Conservation (phyloP, 768 basidiomycete species). For the Leucosporidium yakuticum region DNA sequence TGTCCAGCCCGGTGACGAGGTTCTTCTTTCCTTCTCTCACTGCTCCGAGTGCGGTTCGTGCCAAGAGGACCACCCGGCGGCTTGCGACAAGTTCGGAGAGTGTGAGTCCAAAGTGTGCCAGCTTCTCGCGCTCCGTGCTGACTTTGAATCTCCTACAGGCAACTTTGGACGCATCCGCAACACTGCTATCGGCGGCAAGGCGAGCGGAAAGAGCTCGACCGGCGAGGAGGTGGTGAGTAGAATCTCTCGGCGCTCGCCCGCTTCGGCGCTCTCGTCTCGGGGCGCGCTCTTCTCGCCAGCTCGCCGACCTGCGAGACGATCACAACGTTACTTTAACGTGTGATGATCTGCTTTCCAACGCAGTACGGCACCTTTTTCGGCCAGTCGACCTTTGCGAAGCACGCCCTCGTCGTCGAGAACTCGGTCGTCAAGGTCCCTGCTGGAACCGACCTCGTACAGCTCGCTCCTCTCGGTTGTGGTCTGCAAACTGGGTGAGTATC, state of each 20-base stretch:
- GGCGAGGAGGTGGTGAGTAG: slow-evolving; percentile 20
- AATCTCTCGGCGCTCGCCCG: neutral
- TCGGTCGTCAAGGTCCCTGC: slow-evolving; percentile 30
- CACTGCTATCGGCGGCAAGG: neutral
- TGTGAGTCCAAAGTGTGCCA: neutral
- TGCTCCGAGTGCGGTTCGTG: slow-evolving; percentile 28
- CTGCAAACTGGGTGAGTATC: slow-evolving; percentile 26
- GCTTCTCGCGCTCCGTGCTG: neutral
- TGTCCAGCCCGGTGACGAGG: slow-evolving; percentile 15
- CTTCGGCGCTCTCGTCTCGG: too few relatives aligned
- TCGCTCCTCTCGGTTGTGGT: slow-evolving; percentile 36
- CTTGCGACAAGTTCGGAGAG: slow-evolving; percentile 21
- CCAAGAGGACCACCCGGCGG: slow-evolving; percentile 22
- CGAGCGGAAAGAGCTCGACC: neutral
- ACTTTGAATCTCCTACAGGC: slow-evolving; percentile 6
- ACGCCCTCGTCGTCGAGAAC: slow-evolving; percentile 32
- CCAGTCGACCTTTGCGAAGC: slow-evolving; percentile 33
- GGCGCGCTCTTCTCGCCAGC: neutral
- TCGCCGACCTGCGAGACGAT: too few relatives aligned
- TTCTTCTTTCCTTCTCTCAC: slow-evolving; percentile 31
- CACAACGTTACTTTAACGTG: too few relatives aligned
- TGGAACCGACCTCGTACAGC: slow-evolving; percentile 19
- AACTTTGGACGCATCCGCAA: slow-evolving; percentile 31
- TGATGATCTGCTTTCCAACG: too few relatives aligned
- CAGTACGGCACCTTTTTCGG: slow-evolving; percentile 38